A percentile compares a stretch with the other conserved stretches of the same genome.
Conservation (phyloP, 805 yeast species). For the Sugiyamaella lignohabitans region DNA sequence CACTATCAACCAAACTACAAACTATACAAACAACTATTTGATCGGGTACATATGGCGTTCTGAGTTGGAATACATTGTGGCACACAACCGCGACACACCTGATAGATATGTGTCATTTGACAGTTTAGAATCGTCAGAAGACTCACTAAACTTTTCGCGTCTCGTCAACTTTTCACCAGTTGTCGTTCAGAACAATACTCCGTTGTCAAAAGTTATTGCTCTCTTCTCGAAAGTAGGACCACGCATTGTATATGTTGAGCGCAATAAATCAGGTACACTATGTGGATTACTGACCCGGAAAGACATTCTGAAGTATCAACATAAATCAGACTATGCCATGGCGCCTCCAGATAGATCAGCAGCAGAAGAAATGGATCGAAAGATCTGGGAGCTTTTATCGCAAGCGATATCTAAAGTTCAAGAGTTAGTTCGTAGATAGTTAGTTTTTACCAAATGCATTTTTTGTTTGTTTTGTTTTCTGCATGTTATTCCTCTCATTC, state of each 20-base stretch:
- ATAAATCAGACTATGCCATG: constrained; percentile 14
- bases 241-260: constrained; percentile 56
- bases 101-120: constrained; percentile 10
- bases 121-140: neutral
- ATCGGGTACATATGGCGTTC: constrained; percentile 30
- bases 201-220: constrained; percentile 57
- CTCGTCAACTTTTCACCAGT: constrained; percentile 46
- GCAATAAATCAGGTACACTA: constrained; percentile 44
- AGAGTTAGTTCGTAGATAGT: neutral
- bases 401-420: neutral
- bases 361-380: constrained; percentile 19
- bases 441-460: no score
- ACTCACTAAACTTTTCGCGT: constrained; percentile 11
- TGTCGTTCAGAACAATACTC: constrained; percentile 45
- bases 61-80: constrained; percentile 23
- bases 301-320: constrained; percentile 57
- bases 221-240: constrained; percentile 79
- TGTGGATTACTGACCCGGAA: constrained; percentile 80
- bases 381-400: constrained; percentile 17
- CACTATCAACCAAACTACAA: no score
- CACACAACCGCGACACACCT: constrained; percentile 5
- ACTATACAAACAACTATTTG: no score
- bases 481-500: no score
- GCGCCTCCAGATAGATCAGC: constrained; percentile 12
- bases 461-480: no score